phyloP scores from a whole-genome alignment of 768 basidiomycete species.

The Russula abietina region DNA sequence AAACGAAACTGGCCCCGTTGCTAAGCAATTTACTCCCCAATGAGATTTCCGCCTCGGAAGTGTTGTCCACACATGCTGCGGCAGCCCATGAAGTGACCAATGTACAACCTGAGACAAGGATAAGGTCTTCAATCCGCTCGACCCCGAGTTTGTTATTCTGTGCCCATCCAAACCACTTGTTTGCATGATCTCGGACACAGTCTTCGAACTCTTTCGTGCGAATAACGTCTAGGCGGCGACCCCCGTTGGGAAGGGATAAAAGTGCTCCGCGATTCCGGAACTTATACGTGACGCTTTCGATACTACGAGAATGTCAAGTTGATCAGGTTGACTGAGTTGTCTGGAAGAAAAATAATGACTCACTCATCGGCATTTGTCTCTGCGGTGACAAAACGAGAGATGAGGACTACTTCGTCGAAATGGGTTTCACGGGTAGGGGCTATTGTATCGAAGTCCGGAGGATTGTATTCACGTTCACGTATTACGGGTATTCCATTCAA shows the following conservation, averaged over 20 bases:
- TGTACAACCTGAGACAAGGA: constrained; percentile 11
- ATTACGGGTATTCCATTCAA: neutral
- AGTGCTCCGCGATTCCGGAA: neutral
- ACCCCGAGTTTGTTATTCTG: neutral
- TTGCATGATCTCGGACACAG: neutral
- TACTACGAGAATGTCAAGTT: neutral
- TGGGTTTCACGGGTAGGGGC: neutral
- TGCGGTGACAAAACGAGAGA: neutral
- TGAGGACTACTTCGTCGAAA: too few species aligned
- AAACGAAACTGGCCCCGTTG: too few species aligned
- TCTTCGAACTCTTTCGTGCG: constrained; percentile 2
- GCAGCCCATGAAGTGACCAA: constrained; percentile 8
- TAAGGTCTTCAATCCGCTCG: constrained; percentile 12
- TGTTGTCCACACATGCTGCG: neutral
- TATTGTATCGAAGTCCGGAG: too few species aligned
- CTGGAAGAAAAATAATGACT: neutral
- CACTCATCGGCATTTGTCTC: neutral
- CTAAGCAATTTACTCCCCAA: neutral
- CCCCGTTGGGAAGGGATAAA: neutral
- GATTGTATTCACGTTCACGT: neutral
- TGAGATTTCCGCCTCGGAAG: neutral
- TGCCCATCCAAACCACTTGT: neutral
- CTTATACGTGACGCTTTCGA: neutral
- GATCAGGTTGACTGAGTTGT: neutral
- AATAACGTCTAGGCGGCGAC: neutral